These are phyloP conservation scores for Thuidium tamariscinum DNA, from an alignment of 225 moss, liverwort and hornwort species.

Conservation along the genomic window DNA sequence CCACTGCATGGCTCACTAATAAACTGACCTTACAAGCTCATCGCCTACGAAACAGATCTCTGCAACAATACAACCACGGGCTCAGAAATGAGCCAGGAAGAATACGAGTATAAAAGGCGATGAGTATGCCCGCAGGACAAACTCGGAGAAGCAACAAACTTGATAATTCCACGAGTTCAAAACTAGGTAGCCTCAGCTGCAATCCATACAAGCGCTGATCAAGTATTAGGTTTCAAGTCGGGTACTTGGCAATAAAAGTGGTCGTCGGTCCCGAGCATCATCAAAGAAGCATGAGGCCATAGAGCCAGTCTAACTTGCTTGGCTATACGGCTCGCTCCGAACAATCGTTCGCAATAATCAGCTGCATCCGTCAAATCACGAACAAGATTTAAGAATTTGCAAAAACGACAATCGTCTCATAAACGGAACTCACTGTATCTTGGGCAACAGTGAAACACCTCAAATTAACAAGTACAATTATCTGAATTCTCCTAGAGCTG, in stretches of 20 bases:
- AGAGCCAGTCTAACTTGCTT: neutral
- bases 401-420: neutral
- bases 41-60: conserved; percentile 1
- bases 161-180: neutral
- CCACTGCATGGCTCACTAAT: conserved; percentile 38
- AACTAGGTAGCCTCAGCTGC: neutral
- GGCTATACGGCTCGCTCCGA: neutral
- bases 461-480: neutral
- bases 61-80: neutral
- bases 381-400: neutral
- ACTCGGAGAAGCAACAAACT: neutral
- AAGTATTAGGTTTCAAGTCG: neutral
- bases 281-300: neutral
- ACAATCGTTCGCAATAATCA: neutral
- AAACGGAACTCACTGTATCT: neutral
- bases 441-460: neutral
- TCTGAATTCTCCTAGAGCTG: neutral
- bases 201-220: neutral
- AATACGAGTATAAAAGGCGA: neutral
- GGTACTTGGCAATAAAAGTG: neutral
- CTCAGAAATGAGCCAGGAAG: neutral
- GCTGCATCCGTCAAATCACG: conserved; percentile 3
- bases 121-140: neutral
- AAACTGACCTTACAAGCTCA: conserved; percentile 14
- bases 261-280: neutral